A percentile compares a stretch with the other conserved stretches of the same genome.
Evolutionary conservation across 208 protist genomes (phyloP).

Genomic region (Crithidia fasciculata): DNA sequence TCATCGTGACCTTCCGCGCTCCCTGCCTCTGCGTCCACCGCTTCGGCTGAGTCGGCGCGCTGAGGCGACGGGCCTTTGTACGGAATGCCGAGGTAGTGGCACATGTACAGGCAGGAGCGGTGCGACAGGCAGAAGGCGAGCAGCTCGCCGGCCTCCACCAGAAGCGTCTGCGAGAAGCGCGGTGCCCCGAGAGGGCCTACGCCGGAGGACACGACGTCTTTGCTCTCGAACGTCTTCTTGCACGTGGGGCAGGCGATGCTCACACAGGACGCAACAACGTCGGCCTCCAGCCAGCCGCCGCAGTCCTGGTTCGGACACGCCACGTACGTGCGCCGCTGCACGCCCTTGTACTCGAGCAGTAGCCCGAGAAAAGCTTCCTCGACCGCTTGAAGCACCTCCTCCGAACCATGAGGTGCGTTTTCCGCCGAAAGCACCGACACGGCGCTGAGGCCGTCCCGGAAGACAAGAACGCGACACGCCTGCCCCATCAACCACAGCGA

Average conservation of each 20-base stretch:
- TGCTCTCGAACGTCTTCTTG: conserved; percentile 52
- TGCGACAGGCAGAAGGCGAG: conserved; percentile 63
- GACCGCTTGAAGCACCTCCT: conserved; percentile 68
- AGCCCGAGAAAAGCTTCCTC: conserved; percentile 59
- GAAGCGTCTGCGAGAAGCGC: conserved; percentile 50
- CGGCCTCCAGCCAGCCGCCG: conserved; percentile 64
- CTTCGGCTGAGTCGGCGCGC: conserved; percentile 21
- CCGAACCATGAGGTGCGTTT: conserved; percentile 48
- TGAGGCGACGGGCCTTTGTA: conserved; percentile 36
- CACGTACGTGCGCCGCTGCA: conserved; percentile 54
- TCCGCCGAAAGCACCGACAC: conserved; percentile 73
- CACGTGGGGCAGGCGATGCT: conserved; percentile 64
- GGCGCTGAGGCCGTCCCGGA: conserved; percentile 61
- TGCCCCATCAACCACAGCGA: conserved; percentile 80
- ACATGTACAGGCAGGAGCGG: conserved; percentile 55
- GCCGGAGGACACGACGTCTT: conserved; percentile 48
- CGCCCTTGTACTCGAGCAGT: conserved; percentile 73
- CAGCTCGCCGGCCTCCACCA: conserved; percentile 64
- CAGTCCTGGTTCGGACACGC: conserved; percentile 76
- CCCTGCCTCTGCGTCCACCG: conserved; percentile 12
- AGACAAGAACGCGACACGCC: conserved; percentile 74
- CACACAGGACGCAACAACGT: conserved; percentile 45
- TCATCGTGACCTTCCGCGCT: conserved; percentile 21
- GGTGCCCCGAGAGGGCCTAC: conserved; percentile 32
- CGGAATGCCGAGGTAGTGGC: conserved; percentile 69